Percentiles rank a stretch among this genome's conserved stretches.
These are phyloP conservation scores for Neocatenulostroma microsporum DNA, from an alignment of 2,329 filamentous ascomycete species.

Conservation along the genomic window DNA sequence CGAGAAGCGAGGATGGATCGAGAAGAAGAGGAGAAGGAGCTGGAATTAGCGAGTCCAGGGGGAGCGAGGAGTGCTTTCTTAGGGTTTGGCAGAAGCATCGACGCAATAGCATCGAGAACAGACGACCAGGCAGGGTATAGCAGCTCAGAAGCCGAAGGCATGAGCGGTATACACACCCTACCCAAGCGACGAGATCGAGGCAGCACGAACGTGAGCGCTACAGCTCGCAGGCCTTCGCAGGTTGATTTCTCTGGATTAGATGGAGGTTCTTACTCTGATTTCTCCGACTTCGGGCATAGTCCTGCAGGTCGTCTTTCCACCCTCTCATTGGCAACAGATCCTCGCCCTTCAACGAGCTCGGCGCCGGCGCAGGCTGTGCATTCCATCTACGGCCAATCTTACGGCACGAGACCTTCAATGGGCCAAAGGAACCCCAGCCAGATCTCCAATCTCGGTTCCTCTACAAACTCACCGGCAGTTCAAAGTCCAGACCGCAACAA, in stretches of 20 bases:
- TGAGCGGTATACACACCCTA: conserved; percentile 8
- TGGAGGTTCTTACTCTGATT: conserved; percentile 74
- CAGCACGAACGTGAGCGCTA: conserved; percentile 27
- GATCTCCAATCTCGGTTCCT: conserved; percentile 43
- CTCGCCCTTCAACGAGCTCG: conserved; percentile 28
- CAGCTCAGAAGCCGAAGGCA: conserved; percentile 39
- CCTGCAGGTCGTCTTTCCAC: conserved; percentile 27
- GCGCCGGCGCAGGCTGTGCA: conserved; percentile 25
- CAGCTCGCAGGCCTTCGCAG: conserved; percentile 56
- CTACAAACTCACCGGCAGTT: conserved; percentile 12
- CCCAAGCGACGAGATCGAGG: conserved; percentile 23
- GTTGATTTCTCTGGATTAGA: conserved; percentile 56
- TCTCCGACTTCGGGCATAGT: conserved; percentile 50
- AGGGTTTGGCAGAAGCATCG: conserved; percentile 32
- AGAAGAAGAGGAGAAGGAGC: conserved; percentile 79
- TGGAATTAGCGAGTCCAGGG: conserved; percentile 62
- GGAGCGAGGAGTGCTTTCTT: conserved; percentile 43
- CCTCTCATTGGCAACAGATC: conserved; percentile 25
- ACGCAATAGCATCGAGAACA: conserved; percentile 9
- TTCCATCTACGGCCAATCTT: conserved; percentile 30
- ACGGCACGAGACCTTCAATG: conserved; percentile 17
- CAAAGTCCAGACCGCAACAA: conserved; percentile 34
- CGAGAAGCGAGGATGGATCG: conserved; percentile 68
- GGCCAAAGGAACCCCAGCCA: conserved; percentile 53
- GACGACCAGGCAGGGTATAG: conserved; percentile 32